These are phyloP conservation scores for Crocinoboletus sp. DNA, from an alignment of 1,284 basidiomycete genomes.

Conservation along the genomic window DNA sequence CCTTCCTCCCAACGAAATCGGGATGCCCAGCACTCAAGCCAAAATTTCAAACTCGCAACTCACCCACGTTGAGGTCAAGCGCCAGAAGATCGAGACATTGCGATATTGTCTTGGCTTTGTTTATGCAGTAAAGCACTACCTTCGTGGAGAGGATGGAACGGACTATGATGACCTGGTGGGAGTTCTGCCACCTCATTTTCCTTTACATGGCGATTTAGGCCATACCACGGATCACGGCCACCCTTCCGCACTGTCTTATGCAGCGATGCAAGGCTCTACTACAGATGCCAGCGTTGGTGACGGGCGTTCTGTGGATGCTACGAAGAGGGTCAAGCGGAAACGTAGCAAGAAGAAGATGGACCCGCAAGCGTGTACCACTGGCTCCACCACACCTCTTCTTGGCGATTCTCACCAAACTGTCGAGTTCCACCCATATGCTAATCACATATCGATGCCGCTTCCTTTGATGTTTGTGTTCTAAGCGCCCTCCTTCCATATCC, in stretches of 20 bases:
- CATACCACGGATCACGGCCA: constrained; percentile 32
- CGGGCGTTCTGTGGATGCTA: constrained; percentile 48
- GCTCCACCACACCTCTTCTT: constrained; percentile 55
- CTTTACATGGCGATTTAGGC: constrained; percentile 41
- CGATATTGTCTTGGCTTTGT: constrained; percentile 66
- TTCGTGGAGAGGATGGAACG: constrained; percentile 70
- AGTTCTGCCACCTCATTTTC: constrained; percentile 59
- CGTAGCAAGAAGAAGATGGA: constrained; percentile 52
- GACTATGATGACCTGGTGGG: constrained; percentile 61
- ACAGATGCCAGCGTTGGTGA: constrained; percentile 27
- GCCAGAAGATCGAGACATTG: constrained; percentile 67
- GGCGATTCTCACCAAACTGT: constrained; percentile 50
- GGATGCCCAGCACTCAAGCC: constrained; percentile 40
- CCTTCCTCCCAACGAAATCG: constrained; percentile 53
- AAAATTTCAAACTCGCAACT: constrained; percentile 45
- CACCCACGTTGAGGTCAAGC: constrained; percentile 54
- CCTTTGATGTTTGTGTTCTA: constrained; percentile 61
- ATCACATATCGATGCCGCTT: constrained; percentile 58
- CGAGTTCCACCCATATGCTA: constrained; percentile 54
- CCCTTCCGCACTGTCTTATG: constrained; percentile 34
- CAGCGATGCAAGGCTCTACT: constrained; percentile 35
- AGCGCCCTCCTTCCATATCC: not conserved
- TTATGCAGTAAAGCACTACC: constrained; percentile 71
- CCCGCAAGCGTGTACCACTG: constrained; percentile 17
- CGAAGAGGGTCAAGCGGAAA: constrained; percentile 63